These are phyloP conservation scores for Toxicodendron radicans DNA, from an alignment of 345 rosid genomes.

Conservation along the genomic window DNA sequence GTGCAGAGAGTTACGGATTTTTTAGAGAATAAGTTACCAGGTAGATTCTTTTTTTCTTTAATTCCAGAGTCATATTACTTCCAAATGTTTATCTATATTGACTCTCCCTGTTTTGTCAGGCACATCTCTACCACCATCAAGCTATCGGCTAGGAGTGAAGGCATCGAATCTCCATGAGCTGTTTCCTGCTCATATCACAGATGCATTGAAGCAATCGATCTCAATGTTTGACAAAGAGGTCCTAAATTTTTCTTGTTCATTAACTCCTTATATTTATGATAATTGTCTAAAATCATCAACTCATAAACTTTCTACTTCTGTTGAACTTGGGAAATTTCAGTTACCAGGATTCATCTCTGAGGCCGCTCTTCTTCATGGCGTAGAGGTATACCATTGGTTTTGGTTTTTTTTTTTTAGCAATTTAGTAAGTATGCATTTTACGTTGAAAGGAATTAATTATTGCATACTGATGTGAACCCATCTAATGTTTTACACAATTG, in stretches of 20 bases:
- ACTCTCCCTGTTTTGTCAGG: conserved; percentile 44
- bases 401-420: conserved; percentile 2
- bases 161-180: conserved; percentile 81
- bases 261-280: neutral
- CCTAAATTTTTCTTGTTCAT: neutral
- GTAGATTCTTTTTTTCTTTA: conserved; percentile 30
- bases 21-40: conserved; percentile 71
- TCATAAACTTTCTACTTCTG: conserved; percentile 10
- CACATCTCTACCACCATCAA: conserved; percentile 74
- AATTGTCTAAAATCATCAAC: neutral
- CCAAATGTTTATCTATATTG: conserved; percentile 10
- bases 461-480: too few species aligned
- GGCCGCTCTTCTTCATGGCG: conserved; percentile 93
- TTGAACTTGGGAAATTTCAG: conserved; percentile 42
- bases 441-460: neutral
- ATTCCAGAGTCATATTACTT: neutral
- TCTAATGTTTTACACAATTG: too few species aligned
- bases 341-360: conserved; percentile 84
- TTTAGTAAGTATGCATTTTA: neutral
- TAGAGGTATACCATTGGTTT: conserved; percentile 57
- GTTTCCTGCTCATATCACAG: conserved; percentile 67
- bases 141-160: conserved; percentile 88
- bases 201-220: conserved; percentile 69
- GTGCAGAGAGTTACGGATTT: conserved; percentile 87
- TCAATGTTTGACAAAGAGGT: conserved; percentile 83